Evolutionary conservation across 192 early-diverging fungal species (phyloP).

Genomic region (Thamnidium elegans): DNA sequence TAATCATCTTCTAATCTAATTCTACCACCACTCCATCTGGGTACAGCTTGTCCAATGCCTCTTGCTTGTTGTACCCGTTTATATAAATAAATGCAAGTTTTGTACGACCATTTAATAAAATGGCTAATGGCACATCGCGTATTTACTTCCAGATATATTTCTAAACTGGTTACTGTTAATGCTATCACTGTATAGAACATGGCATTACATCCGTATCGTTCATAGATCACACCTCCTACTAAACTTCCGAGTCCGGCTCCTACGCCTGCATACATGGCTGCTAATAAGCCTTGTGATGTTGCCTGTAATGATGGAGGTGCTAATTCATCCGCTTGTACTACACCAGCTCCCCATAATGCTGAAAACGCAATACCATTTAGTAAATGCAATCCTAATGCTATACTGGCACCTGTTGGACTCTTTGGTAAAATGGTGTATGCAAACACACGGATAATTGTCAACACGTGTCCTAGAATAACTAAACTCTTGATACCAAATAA

Average conservation of each 20-base stretch:
- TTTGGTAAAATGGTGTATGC: conserved; percentile 39
- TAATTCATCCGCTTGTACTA: conserved; percentile 42
- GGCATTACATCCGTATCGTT: conserved; percentile 29
- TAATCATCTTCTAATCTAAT: conserved; percentile 32
- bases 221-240: conserved; percentile 40
- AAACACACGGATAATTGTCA: conserved; percentile 43
- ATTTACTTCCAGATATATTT: conserved; percentile 37
- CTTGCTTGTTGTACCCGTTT: conserved; percentile 28
- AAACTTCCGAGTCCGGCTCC: conserved; percentile 43
- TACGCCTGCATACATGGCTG: conserved; percentile 40
- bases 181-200: conserved; percentile 41
- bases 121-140: conserved; percentile 35
- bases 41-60: conserved; percentile 31
- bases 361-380: conserved; percentile 48
- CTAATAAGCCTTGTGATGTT: conserved; percentile 44
- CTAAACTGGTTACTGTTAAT: conserved; percentile 31
- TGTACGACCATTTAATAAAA: conserved; percentile 10
- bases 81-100: conserved; percentile 6
- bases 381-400: conserved; percentile 41
- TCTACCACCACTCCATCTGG: conserved; percentile 35
- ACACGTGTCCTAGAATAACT: conserved; percentile 43
- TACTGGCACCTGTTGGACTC: conserved; percentile 26
- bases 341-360: conserved; percentile 43
- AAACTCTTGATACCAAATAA: conserved; percentile 39
- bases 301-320: conserved; percentile 41